Base-by-base conservation (phyloP, 73 alveolate genomes). In the Paramecium caudatum region DNA sequence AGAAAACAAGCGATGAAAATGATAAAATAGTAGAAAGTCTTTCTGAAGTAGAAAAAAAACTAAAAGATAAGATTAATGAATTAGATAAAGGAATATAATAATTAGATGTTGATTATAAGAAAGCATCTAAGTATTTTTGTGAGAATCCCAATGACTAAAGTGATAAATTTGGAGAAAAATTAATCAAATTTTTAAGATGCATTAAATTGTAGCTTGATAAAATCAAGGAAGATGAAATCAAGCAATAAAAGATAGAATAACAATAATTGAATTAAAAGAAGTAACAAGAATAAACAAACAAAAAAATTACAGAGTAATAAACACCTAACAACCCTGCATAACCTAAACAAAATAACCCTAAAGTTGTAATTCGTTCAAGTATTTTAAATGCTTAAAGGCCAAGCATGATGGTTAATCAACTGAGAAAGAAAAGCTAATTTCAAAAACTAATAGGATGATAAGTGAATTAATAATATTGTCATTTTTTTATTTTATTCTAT, bases 151-250 rank as follows among this genome's bases (percentile, higher is more conserved):
- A 62, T 23, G 95, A 91, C 62, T 33, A 61, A 34, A 47, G 84
- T 83, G 95, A 91, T 78, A 90, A 50, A 21, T 83, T 83, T 34
- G 92, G 85, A 33, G 92, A 83, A 34, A 83, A 83, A 19, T 50
- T 83, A 7, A 49, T 65, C n/a, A 34, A 83, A 48, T 47, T 83
- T 23, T 83, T 83, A 21, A 83, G 92, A 83, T 47, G 50, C 39
- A 61, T 83, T 19, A 83, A 83, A 46, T 47, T 32, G 8, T 68
- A 83, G 37, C 21, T 36, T 15, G 46, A 61, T 19, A 83, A 37
- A 2, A 83, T 55, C 16, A 83, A 63, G 45, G 69, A 83, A 3
- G 92, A 83, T 2, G 92, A 83, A 37, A 47, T 47, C 19, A 83
- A 83, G 82, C 50, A 61, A 55, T 55, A 83, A 70, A 83, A 83